phyloP scores from a whole-genome alignment of 106 monocot species.

The Dioscorea dumetorum region DNA sequence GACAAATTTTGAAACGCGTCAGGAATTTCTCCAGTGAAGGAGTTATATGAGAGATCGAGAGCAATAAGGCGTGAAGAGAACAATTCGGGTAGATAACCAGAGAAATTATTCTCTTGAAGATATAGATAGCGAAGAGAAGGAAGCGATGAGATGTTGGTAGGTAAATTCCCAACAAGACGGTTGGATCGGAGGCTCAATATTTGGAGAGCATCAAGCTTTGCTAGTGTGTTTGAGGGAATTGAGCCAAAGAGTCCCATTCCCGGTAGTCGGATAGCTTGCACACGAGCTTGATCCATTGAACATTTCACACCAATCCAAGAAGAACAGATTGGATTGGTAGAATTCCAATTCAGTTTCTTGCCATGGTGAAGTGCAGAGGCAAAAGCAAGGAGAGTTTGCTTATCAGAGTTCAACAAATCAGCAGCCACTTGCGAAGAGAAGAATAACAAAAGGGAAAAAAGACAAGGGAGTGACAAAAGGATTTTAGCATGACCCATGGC shows the following conservation, averaged over 20 bases:
- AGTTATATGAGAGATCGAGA: conserved; percentile 81
- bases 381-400: conserved; percentile 74
- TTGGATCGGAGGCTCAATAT: conserved; percentile 83
- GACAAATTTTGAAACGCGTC: conserved; percentile 33
- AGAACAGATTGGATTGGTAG: conserved; percentile 45
- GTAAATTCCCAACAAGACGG: conserved; percentile 43
- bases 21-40: conserved; percentile 55
- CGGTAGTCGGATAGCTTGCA: conserved; percentile 60
- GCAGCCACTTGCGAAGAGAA: conserved; percentile 6
- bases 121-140: conserved; percentile 66
- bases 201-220: conserved; percentile 73
- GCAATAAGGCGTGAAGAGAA: conserved; percentile 43
- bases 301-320: conserved; percentile 81
- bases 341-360: conserved; percentile 77
- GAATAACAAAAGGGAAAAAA: conserved; percentile 14
- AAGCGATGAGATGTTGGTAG: conserved; percentile 57
- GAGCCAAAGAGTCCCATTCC: conserved; percentile 67
- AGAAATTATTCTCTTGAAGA: conserved; percentile 83
- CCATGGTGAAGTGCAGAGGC: conserved; percentile 67
- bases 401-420: conserved; percentile 61
- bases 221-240: conserved; percentile 66
- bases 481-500: too few species aligned
- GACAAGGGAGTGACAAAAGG: conserved; percentile 5
- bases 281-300: conserved; percentile 36
- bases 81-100: conserved; percentile 51